Conservation (phyloP, 2,329 filamentous ascomycete species). For the Scleromitrula shiraiana region DNA sequence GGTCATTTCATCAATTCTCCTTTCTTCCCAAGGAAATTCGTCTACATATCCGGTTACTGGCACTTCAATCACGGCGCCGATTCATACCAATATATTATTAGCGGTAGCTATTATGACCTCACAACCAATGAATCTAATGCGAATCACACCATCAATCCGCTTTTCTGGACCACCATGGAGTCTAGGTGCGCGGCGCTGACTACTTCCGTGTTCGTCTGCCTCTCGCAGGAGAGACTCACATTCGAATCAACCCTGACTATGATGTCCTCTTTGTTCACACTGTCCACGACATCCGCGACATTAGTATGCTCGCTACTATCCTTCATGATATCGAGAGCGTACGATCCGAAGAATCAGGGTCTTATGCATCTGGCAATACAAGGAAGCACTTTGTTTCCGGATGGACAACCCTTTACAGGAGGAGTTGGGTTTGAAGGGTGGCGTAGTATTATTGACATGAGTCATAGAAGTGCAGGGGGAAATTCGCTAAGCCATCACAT, state of each 20-base stretch:
- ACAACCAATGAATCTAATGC: neutral
- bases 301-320: neutral
- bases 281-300: neutral
- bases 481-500: neutral
- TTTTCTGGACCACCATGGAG: neutral
- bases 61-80: neutral
- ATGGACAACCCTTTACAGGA: neutral
- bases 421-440: neutral
- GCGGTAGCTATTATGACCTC: neutral
- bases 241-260: neutral
- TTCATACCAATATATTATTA: constrained; percentile 1
- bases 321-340: constrained; percentile 3
- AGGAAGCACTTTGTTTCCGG: neutral
- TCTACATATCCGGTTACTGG: neutral
- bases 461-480: neutral
- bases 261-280: neutral
- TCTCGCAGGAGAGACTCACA: neutral
- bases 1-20: neutral
- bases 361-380: neutral
- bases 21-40: neutral
- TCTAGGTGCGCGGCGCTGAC: neutral
- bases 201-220: neutral
- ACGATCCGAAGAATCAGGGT: neutral
- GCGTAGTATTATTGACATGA: neutral
- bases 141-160: neutral